These are phyloP conservation scores for Babesia sp. DNA, from an alignment of 169 alveolate genomes.

Conservation along the genomic window DNA sequence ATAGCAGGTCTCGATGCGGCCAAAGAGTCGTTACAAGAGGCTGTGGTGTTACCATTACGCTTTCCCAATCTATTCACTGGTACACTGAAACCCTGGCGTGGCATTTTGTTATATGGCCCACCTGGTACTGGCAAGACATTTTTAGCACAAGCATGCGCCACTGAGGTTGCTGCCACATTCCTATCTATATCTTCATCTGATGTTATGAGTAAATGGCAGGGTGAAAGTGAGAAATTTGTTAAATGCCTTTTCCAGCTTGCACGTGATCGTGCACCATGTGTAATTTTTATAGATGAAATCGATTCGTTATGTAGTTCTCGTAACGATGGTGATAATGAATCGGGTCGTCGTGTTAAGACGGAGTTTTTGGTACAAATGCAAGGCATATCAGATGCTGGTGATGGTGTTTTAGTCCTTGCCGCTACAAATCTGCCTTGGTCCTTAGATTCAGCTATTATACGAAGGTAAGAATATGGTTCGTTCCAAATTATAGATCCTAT, in stretches of 20 bases:
- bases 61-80: constrained; percentile 94
- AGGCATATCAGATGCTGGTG: constrained; percentile 78
- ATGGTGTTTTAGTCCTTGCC: constrained; percentile 69
- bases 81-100: constrained; percentile 87
- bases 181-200: constrained; percentile 94
- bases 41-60: constrained; percentile 92
- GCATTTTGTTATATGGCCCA: constrained; percentile 80
- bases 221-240: constrained; percentile 97
- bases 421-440: constrained; percentile 95
- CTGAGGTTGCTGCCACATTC: constrained; percentile 95
- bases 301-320: constrained; percentile 95
- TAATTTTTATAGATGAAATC: constrained; percentile 98
- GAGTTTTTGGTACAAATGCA: constrained; percentile 99
- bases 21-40: constrained; percentile 90
- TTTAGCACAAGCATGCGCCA: constrained; percentile 99
- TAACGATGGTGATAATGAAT: constrained; percentile 95
- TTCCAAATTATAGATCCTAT: neutral
- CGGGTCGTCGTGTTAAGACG: constrained; percentile 97
- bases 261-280: constrained; percentile 92
- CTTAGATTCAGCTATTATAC: constrained; percentile 96
- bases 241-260: constrained; percentile 94
- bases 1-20: constrained; percentile 93
- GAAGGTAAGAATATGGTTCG: constrained; percentile 78
- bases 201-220: constrained; percentile 97
- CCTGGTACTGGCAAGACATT: constrained; percentile 99